Conservation (phyloP, 257 asterid species). For the Solanum clarkiae region DNA sequence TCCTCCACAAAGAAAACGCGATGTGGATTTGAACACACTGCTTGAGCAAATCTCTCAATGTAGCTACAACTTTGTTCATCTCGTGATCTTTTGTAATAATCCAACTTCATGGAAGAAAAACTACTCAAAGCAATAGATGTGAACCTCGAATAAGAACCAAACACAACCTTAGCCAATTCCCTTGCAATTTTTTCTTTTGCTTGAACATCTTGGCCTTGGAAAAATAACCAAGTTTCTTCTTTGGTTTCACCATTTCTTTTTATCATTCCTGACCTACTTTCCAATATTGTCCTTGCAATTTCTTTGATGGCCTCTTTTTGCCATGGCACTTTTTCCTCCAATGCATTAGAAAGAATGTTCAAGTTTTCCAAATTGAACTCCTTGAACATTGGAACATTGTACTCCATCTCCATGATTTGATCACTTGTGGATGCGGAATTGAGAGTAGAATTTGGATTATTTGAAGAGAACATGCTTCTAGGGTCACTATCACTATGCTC, state of each 20-base stretch:
- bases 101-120: slow-evolving; percentile 45
- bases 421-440: slow-evolving; percentile 49
- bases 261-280: slow-evolving; percentile 67
- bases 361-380: slow-evolving; percentile 42
- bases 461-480: slow-evolving; percentile 9
- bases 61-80: slow-evolving; percentile 42
- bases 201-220: slow-evolving; percentile 44
- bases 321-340: slow-evolving; percentile 59
- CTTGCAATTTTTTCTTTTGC: slow-evolving; percentile 51
- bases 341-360: slow-evolving; percentile 41
- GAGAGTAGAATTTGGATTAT: slow-evolving; percentile 28
- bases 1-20: slow-evolving; percentile 62
- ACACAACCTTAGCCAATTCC: slow-evolving; percentile 62
- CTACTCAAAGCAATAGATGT: slow-evolving; percentile 29
- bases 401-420: slow-evolving; percentile 31
- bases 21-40: slow-evolving; percentile 37
- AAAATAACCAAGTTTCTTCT: slow-evolving; percentile 73
- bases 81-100: slow-evolving; percentile 37
- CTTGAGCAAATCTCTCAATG: slow-evolving; percentile 32
- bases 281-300: slow-evolving; percentile 47
- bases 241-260: slow-evolving; percentile 23
- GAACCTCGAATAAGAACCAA: slow-evolving; percentile 48
- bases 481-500: not conserved
- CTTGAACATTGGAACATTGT: slow-evolving; percentile 33
- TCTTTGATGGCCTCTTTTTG: slow-evolving; percentile 44